Conservation (phyloP, 1,284 basidiomycete genomes). For the Ustilago crameri region DNA sequence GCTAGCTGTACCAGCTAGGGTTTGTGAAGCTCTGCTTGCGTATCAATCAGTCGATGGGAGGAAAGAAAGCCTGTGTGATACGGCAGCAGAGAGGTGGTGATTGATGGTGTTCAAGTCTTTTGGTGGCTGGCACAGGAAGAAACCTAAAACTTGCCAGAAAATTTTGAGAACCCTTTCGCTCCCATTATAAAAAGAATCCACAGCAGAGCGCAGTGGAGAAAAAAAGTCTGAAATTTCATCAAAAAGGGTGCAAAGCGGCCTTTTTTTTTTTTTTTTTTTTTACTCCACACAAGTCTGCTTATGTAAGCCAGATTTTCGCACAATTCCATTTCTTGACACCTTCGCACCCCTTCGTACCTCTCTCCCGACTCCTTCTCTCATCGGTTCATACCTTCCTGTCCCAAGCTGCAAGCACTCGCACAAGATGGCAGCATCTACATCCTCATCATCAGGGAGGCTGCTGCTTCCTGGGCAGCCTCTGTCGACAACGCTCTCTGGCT, state of each 20-base stretch:
- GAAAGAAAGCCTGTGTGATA: not conserved
- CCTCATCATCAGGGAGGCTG: constrained; percentile 11
- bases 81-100: not conserved
- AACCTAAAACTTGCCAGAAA: constrained; percentile 18
- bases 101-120: not conserved
- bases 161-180: constrained; percentile 26
- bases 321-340: not conserved
- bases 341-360: not conserved
- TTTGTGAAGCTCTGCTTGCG: not conserved
- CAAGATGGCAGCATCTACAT: constrained; percentile 18
- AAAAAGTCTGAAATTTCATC: constrained; percentile 1
- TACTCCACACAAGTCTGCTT: constrained; percentile 23
- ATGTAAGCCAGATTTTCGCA: constrained; percentile 29
- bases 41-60: too few species aligned
- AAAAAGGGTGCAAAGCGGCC: constrained; percentile 4
- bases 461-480: constrained; percentile 57
- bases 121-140: not conserved
- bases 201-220: not conserved
- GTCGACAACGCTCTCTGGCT: constrained; percentile 6
- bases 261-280: constrained; percentile 9
- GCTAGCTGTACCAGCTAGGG: not conserved
- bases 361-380: not conserved
- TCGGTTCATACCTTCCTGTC: too few species aligned
- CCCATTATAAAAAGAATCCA: not conserved
- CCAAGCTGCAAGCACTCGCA: not conserved